Conservation (phyloP, 176 grass and related monocot genomes). For the Dendrocalamus sinicus region DNA sequence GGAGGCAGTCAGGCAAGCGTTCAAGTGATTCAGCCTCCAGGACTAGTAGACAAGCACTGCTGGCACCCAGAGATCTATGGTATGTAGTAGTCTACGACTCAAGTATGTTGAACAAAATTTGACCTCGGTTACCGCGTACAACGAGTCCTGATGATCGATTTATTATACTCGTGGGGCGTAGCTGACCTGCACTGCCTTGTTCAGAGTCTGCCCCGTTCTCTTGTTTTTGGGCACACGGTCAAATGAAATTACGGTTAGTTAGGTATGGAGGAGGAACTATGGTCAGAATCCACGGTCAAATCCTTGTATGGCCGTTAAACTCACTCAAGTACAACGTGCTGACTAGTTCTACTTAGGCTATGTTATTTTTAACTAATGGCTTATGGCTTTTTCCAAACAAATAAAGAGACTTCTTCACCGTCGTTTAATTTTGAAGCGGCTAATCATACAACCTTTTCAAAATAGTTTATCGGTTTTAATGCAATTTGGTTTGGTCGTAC, state of each 20-base stretch:
- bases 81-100: background rate
- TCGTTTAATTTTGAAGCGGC: no score
- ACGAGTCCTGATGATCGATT: background rate
- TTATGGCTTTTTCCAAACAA: no score
- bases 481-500: no score
- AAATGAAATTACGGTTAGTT: conserved; percentile 14
- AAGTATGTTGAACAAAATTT: conserved; percentile 14
- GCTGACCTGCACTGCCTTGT: conserved; percentile 26
- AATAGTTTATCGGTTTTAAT: no score
- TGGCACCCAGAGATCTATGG: no score
- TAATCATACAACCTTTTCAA: no score
- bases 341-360: background rate
- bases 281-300: conserved; percentile 48
- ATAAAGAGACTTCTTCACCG: no score
- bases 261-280: background rate
- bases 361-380: no score
- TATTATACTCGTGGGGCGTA: background rate
- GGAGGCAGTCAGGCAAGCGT: no score
- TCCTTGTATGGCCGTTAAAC: conserved; percentile 21
- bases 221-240: conserved; percentile 31
- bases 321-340: background rate
- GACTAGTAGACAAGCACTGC: no score
- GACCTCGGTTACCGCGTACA: conserved; percentile 18
- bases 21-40: no score
- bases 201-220: background rate